phyloP scores from a whole-genome alignment of 495 filamentous ascomycete genomes.

The Lentithecium fluviatile region DNA sequence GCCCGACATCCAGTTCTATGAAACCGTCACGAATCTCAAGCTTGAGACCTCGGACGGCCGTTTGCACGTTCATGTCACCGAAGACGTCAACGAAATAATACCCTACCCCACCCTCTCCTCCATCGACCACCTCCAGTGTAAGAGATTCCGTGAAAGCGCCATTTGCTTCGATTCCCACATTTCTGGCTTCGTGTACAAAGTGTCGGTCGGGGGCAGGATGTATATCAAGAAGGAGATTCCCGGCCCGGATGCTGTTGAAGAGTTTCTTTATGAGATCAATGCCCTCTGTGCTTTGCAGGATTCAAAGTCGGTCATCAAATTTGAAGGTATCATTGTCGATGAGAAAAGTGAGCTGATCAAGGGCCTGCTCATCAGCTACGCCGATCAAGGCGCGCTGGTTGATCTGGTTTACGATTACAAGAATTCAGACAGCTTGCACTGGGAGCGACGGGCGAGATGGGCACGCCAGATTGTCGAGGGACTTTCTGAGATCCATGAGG shows the following conservation, averaged over 20 bases:
- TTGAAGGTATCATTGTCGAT: constrained; percentile 87
- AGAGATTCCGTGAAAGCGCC: constrained; percentile 65
- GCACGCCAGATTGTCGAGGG: constrained; percentile 89
- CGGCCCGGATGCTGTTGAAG: constrained; percentile 91
- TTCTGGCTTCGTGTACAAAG: constrained; percentile 97
- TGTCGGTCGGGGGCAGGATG: constrained; percentile 61
- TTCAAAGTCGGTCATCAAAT: constrained; percentile 76
- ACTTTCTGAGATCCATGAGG: constrained; percentile 88
- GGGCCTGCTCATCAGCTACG: constrained; percentile 86
- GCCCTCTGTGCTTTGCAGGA: constrained; percentile 76
- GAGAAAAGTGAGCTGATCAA: constrained; percentile 73
- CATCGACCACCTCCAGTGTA: constrained; percentile 72
- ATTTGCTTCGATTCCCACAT: constrained; percentile 87
- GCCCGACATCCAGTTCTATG: constrained; percentile 88
- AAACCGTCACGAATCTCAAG: constrained; percentile 94
- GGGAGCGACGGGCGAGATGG: constrained; percentile 82
- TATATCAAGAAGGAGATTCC: constrained; percentile 99
- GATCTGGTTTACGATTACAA: constrained; percentile 83
- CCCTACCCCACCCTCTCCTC: constrained; percentile 74
- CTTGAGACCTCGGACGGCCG: constrained; percentile 85
- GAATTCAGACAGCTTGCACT: constrained; percentile 55
- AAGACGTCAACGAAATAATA: constrained; percentile 94
- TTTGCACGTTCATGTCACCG: constrained; percentile 96
- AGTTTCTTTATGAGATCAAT: constrained; percentile 98
- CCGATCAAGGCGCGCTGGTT: constrained; percentile 80